phyloP scores from a whole-genome alignment of 805 yeast genomes.

The Saccharomycopsis babjevae region DNA sequence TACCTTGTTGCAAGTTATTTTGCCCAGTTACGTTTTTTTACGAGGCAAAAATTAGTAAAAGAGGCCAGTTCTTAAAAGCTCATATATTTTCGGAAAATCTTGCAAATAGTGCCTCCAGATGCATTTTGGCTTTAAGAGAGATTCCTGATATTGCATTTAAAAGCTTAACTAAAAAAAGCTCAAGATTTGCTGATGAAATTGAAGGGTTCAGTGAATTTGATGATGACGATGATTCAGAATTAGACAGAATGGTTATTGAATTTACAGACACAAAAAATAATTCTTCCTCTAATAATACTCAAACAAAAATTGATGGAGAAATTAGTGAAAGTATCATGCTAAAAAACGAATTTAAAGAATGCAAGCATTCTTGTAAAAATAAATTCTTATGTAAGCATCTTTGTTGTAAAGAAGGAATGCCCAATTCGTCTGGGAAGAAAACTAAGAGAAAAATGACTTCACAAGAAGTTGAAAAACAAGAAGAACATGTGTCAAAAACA shows the following conservation, averaged over 20 bases:
- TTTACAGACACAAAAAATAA: conserved; percentile 4
- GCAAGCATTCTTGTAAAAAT: conserved; percentile 35
- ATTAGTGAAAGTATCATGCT: conserved; percentile 14
- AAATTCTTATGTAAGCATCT: conserved; percentile 33
- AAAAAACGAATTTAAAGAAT: conserved; percentile 28
- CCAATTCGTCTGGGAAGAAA: not conserved
- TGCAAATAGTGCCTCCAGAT: conserved; percentile 24
- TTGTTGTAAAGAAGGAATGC: conserved; percentile 37
- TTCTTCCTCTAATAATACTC: not conserved
- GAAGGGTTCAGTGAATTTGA: conserved; percentile 21
- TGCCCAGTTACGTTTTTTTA: conserved; percentile 25
- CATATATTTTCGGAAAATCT: conserved; percentile 32
- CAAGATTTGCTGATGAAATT: conserved; percentile 3
- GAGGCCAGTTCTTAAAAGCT: conserved; percentile 23
- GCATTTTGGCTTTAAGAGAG: conserved; percentile 14
- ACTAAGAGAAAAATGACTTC: not conserved
- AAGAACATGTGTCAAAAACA: not conserved
- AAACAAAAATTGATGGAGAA: not conserved
- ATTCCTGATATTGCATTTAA: conserved; percentile 13
- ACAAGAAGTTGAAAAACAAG: not conserved
- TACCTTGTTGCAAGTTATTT: conserved; percentile 23
- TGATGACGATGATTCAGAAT: conserved; percentile 19
- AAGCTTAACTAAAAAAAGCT: not conserved
- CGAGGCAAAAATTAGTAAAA: conserved; percentile 19
- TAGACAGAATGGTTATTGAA: conserved; percentile 3